A percentile compares a stretch with the other conserved stretches of the same genome.
These are phyloP conservation scores for Citrus unshiu DNA, from an alignment of 345 rosid species.

Conservation along the genomic window DNA sequence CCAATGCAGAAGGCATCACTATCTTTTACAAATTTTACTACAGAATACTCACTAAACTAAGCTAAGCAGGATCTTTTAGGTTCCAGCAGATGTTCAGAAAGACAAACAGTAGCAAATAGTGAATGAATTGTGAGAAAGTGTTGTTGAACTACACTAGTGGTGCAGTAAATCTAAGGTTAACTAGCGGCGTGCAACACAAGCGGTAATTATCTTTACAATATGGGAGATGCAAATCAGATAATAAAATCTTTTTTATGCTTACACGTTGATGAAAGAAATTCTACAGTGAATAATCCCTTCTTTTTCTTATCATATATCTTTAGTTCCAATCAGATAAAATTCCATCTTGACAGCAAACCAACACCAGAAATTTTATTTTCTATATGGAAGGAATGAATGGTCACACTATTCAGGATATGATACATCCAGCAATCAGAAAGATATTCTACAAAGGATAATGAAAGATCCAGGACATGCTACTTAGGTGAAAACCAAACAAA, in stretches of 20 bases:
- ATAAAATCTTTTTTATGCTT: not conserved
- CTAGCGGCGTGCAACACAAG: not conserved
- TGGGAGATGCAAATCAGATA: not conserved
- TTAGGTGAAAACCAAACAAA: too few relatives aligned
- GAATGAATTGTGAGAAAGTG: not conserved
- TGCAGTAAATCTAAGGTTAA: not conserved
- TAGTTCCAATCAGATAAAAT: not conserved
- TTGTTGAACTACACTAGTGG: not conserved
- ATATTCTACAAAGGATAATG: not conserved
- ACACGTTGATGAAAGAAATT: not conserved
- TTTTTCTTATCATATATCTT: not conserved
- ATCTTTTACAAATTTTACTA: not conserved
- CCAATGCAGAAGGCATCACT: not conserved
- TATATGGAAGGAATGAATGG: not conserved
- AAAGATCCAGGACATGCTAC: not conserved
- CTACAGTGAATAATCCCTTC: not conserved
- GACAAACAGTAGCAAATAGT: not conserved
- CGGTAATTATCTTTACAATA: not conserved
- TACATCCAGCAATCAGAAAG: not conserved
- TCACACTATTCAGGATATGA: not conserved
- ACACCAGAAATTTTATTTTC: not conserved
- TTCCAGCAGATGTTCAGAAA: not conserved
- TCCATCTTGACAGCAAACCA: not conserved
- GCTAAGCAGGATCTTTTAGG: not conserved
- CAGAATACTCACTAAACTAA: not conserved